Evolutionary conservation across 2,329 filamentous ascomycete genomes (phyloP), one percentile per base, ranked within the genome.

Genomic region (Onygenales sp.): DNA sequence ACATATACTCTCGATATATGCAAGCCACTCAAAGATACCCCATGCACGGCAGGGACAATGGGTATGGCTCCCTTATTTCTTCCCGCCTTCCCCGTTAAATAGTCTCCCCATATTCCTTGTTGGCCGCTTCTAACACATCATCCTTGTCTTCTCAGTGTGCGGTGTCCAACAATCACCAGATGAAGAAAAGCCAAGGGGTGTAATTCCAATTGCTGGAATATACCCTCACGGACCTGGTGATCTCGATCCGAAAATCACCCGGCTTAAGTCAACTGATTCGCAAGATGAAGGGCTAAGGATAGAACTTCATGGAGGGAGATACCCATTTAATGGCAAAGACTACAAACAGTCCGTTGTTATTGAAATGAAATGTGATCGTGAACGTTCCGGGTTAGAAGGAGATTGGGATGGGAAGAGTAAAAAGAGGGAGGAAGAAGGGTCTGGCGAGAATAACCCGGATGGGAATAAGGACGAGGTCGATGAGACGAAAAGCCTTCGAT

Each of bases 1-100:
- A 92, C 88, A 43, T 94, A 89, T 69, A 91, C 87, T 0, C 66
- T 94, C 54, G 86, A 94, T 63, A 76, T 94, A 48, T 95, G 89
- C 72, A 71, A 75, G 51, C 76, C 81, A 6, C 72, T 95, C 59
- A 80, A 81, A 67, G 79, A 80, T 65, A 51, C 52, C 2, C 42
- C 55, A 51, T 59, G 58, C 51, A 49, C 53, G 35, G 53, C 51
- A 8, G 58, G 58, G 41, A 55, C 55, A 46, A 54, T 43, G 46
- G 54, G 57, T 60, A 13, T 39, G 53, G 47, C 43, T 33, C 9
- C 33, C 27, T 32, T 33, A 33, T 52, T 52, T 42, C 32, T 27
- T 14, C 33, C 31, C 36, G 17, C n/a, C 8, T n/a, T 35, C 11
- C 6, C 49, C 45, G 14, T n/a, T 45, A 9, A 31, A 36, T 17